Conservation (phyloP, 23 red algal genomes). For the Agarophyton chilense region DNA sequence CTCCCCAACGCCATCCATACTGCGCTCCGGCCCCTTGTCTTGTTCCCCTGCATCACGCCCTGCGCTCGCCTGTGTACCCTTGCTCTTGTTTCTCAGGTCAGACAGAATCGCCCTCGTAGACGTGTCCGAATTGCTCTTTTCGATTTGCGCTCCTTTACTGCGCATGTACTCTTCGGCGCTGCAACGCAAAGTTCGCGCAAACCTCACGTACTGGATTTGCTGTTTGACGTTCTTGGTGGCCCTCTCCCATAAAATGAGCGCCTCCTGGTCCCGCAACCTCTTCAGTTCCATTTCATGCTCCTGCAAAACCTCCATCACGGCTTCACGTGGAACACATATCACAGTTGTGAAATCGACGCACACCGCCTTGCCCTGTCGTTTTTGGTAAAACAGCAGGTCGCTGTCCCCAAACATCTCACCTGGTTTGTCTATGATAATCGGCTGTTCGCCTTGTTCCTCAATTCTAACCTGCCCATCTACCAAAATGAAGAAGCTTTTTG, state of each 20-base stretch:
- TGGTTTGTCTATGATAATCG: not conserved
- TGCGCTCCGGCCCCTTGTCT: not conserved
- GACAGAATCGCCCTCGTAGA: conserved; percentile 12
- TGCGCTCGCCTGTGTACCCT: not conserved
- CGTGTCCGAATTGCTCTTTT: conserved; percentile 2
- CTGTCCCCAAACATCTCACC: conserved; percentile 72
- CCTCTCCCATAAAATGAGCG: conserved; percentile 48
- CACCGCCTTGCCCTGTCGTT: conserved; percentile 34
- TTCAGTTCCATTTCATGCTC: conserved; percentile 22
- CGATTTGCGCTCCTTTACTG: not conserved
- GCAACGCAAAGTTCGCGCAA: conserved; percentile 36
- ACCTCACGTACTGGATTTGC: conserved; percentile 51
- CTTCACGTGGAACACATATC: conserved; percentile 36
- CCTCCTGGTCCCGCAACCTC: conserved; percentile 40
- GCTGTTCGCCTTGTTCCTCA: not conserved
- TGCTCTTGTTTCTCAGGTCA: not conserved
- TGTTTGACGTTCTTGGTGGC: conserved; percentile 52
- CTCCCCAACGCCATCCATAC: not conserved
- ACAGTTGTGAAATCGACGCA: conserved; percentile 33
- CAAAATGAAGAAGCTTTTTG: conserved; percentile 53
- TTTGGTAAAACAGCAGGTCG: conserved; percentile 59
- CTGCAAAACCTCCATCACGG: conserved; percentile 47
- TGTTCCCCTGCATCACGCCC: not conserved
- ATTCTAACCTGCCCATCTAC: conserved; percentile 42
- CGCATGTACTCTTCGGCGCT: conserved; percentile 38